These are phyloP conservation scores for Podospora pseudopauciseta DNA, from an alignment of 495 filamentous ascomycete genomes.

Conservation along the genomic window DNA sequence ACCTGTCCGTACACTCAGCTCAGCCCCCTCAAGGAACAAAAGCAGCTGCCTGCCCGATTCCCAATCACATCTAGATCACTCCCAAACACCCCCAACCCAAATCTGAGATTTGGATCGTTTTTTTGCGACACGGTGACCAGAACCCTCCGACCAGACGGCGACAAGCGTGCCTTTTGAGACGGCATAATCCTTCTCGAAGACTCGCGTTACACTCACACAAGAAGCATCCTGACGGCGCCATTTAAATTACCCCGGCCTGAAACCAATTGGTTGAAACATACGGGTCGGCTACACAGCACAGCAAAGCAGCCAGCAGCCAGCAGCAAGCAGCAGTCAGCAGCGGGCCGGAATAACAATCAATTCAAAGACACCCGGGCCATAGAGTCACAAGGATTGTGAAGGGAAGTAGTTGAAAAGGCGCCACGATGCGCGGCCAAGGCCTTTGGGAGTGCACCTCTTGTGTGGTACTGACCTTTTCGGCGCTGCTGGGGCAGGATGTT, in stretches of 20 bases:
- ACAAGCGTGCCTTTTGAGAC: not conserved
- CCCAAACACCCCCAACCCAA: not conserved
- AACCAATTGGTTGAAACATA: not conserved
- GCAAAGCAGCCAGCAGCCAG: not conserved
- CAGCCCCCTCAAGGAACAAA: conserved; percentile 18
- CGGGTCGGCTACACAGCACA: not conserved
- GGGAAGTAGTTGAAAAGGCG: not conserved
- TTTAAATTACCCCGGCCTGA: not conserved
- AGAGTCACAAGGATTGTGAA: not conserved
- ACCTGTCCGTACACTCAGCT: not conserved
- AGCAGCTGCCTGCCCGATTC: conserved; percentile 19
- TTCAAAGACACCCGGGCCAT: not conserved
- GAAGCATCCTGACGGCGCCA: not conserved
- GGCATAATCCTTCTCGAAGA: not conserved
- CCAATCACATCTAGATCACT: not conserved
- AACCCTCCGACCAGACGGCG: not conserved
- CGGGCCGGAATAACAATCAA: not conserved
- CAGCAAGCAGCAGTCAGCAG: not conserved
- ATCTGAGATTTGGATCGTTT: not conserved
- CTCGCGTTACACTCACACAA: not conserved
- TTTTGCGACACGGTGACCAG: not conserved
- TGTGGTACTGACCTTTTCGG: not conserved
- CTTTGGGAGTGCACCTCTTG: not conserved
- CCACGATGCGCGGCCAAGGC: not conserved
- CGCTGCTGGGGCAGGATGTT: not conserved